Evolutionary conservation across 352 stramenopile species (phyloP).

Genomic region (Phytophthora parvispora): DNA sequence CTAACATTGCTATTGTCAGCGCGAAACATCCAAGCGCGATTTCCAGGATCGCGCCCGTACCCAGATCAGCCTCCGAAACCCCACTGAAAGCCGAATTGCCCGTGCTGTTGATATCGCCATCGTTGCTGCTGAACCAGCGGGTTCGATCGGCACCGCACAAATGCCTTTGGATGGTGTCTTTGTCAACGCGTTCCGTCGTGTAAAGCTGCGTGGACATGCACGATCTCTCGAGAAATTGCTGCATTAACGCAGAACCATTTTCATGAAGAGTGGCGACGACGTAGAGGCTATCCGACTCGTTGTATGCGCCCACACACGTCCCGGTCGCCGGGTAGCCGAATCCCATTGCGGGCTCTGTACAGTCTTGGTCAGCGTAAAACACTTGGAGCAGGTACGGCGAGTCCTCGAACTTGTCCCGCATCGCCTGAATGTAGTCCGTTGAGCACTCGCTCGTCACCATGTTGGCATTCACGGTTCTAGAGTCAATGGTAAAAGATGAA

Average conservation of each 20-base stretch:
- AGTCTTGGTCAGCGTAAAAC: constrained; percentile 6
- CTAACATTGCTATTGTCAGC: not conserved
- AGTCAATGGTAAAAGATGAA: not conserved
- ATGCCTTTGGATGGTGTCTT: not conserved
- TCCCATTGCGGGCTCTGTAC: not conserved
- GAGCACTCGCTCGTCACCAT: constrained; percentile 14
- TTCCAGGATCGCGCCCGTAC: not conserved
- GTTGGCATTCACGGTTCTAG: constrained; percentile 1
- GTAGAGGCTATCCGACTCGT: constrained; percentile 14
- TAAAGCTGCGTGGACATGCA: constrained; percentile 2
- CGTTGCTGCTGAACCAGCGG: constrained; percentile 24
- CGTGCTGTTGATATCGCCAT: not conserved
- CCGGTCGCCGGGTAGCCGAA: constrained; percentile 13
- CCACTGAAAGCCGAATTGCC: not conserved
- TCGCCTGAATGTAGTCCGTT: constrained; percentile 7
- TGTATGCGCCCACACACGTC: constrained; percentile 20
- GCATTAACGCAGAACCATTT: constrained; percentile 15
- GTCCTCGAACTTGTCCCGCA: constrained; percentile 14
- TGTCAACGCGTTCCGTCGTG: not conserved
- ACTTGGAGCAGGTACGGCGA: constrained; percentile 20
- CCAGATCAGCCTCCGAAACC: not conserved
- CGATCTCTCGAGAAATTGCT: constrained; percentile 1
- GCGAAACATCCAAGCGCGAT: constrained; percentile 6
- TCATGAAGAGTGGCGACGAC: constrained; percentile 10
- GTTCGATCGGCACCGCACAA: constrained; percentile 1